Evolutionary conservation across 1,284 basidiomycete species (phyloP), one percentile per base, ranked within the genome.

Genomic region (Pseudozyma pruni): DNA sequence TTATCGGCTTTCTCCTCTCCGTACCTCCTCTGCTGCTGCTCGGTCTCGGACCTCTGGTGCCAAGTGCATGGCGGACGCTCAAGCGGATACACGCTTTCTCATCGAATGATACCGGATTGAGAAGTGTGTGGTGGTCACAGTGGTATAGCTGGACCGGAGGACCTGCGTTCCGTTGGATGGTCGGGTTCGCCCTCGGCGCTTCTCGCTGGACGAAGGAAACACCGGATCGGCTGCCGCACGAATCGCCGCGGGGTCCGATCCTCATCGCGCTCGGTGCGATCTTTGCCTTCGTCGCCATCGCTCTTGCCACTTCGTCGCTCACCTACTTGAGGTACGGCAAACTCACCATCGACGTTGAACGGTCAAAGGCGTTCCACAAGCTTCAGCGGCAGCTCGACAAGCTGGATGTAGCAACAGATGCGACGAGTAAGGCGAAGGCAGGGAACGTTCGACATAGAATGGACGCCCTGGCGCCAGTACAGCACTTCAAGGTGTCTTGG

Each of bases 81-180:
- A 17, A 22, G 10, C 19, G 11, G 0, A 62, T 72, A 20, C 20
- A 32, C 4, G 16, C 25, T 0, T 48, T 55, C 19, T 43, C 69
- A 1, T 16, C 22, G 0, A 38, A 4, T n/a, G 49, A 67, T 40
- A 9, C 48, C 3, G 27, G 11, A 0, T 6, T 72, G 1, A 27
- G 27, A 1, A 4, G 32, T 0, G 13, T 5, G 4, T 72, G 69
- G 69, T 72, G 54, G 55, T 8, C 6, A 4, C 44, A 31, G 7
- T 45, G 55, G 51, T 64, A 63, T 23, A 72, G 63, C 51, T 72
- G 69, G 69, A 16, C 53, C 17, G 63, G 62, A 17, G 69, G 69
- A 4, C 69, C 69, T 0, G 55, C 39, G 2, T 67, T 62, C 4
- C 42, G 63, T 4, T 72, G 46, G 42, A 54, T 54, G 22, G 55